Percentiles rank a stretch among this genome's conserved stretches.
These are phyloP conservation scores for Bisporella sp. DNA, from an alignment of 2,329 filamentous ascomycete species.

Conservation along the genomic window DNA sequence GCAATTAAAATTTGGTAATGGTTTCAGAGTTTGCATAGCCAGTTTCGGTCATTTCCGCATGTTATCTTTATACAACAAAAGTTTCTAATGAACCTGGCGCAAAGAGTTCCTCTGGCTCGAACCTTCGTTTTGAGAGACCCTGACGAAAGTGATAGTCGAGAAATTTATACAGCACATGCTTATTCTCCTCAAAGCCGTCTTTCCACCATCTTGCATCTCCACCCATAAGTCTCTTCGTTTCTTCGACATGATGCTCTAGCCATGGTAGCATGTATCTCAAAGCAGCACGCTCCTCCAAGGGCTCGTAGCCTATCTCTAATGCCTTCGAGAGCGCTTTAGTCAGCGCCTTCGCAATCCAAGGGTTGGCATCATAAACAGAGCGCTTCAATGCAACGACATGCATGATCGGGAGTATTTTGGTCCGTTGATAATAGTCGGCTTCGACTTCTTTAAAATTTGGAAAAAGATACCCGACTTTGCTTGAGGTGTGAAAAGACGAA, in stretches of 20 bases:
- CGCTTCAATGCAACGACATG: slow-evolving; percentile 15
- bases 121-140: slow-evolving; percentile 11
- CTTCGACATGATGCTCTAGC: slow-evolving; percentile 15
- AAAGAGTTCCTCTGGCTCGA: slow-evolving; percentile 10
- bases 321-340: slow-evolving; percentile 13
- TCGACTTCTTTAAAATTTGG: slow-evolving; percentile 16
- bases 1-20: too few species aligned
- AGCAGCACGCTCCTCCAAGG: slow-evolving; percentile 9
- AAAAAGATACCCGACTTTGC: slow-evolving; percentile 9
- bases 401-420: slow-evolving; percentile 18
- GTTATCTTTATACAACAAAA: background rate
- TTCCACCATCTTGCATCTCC: slow-evolving; percentile 12
- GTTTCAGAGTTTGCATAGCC: too few species aligned
- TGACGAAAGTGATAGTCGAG: slow-evolving; percentile 12
- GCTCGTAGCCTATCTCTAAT: slow-evolving; percentile 15
- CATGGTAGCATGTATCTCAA: slow-evolving; percentile 19
- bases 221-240: slow-evolving; percentile 10
- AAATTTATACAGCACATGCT: slow-evolving; percentile 15
- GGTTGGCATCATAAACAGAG: slow-evolving; percentile 14
- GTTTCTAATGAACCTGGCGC: slow-evolving; percentile 1
- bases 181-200: slow-evolving; percentile 16
- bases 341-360: slow-evolving; percentile 16
- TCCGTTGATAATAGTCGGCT: slow-evolving; percentile 13
- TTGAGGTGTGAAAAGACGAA: slow-evolving; percentile 9
- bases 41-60: too few species aligned